phyloP scores from a whole-genome alignment of 2,329 filamentous ascomycete genomes.

The Hirsutella minnesotensis region DNA sequence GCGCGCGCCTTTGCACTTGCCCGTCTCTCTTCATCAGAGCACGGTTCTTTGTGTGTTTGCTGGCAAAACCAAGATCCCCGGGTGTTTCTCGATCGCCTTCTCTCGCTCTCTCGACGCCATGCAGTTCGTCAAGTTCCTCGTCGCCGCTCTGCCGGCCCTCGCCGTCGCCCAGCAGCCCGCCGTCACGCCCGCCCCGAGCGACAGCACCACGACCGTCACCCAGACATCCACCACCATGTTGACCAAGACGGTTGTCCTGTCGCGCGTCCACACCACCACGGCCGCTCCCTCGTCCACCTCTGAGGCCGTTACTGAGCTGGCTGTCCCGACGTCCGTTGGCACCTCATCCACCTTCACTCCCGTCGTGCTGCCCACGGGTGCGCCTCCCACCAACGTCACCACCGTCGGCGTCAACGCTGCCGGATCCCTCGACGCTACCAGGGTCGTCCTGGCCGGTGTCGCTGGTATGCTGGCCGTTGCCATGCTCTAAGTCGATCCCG shows the following conservation, averaged over 20 bases:
- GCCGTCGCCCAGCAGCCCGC: conserved; percentile 30
- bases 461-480: conserved; percentile 37
- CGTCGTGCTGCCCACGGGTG: conserved; percentile 10
- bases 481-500: conserved; percentile 30
- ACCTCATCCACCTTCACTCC: conserved; percentile 10
- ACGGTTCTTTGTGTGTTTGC: too few species aligned
- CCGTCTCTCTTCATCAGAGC: too few species aligned
- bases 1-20: neutral
- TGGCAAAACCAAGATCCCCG: too few species aligned
- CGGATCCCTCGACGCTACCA: conserved; percentile 29
- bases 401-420: conserved; percentile 24
- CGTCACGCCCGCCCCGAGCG: conserved; percentile 17
- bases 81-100: too few species aligned
- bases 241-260: conserved; percentile 41
- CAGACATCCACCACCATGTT: conserved; percentile 37
- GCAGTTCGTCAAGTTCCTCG: conserved; percentile 27
- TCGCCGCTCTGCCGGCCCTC: conserved; percentile 41
- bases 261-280: conserved; percentile 29
- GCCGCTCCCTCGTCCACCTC: conserved; percentile 8
- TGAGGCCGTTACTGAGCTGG: conserved; percentile 21
- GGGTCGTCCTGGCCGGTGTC: conserved; percentile 35
- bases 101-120: conserved; percentile 5
- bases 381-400: conserved; percentile 2
- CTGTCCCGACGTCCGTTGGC: conserved; percentile 15
- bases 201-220: conserved; percentile 23